Evolutionary conservation across 768 basidiomycete species (phyloP).

Genomic region (Boletus subcaerulescens): DNA sequence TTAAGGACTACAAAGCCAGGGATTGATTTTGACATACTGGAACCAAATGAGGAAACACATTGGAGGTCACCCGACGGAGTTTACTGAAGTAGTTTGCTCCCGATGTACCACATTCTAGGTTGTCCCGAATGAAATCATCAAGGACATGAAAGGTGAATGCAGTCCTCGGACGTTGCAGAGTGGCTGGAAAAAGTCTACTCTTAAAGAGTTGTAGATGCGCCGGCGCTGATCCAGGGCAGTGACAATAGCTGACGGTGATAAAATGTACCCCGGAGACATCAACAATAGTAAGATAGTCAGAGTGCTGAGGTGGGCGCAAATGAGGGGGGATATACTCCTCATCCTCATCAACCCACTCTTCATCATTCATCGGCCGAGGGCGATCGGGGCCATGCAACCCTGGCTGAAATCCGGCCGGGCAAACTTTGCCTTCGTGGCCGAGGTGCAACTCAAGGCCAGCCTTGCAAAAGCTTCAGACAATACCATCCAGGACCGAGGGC

Average conservation of each 20-base stretch:
- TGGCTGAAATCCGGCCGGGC: too few species aligned
- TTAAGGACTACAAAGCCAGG: too few species aligned
- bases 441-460: too few species aligned
- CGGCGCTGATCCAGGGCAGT: not conserved
- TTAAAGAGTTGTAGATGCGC: not conserved
- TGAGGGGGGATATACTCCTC: too few species aligned
- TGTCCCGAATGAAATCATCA: slow-evolving; percentile 16
- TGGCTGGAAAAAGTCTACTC: not conserved
- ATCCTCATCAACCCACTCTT: too few species aligned
- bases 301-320: too few species aligned
- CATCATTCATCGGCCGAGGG: too few species aligned
- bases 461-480: too few species aligned
- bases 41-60: not conserved
- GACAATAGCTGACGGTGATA: not conserved
- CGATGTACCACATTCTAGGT: slow-evolving; percentile 15
- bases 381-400: too few species aligned
- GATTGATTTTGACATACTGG: not conserved
- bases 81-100: slow-evolving; percentile 3
- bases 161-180: not conserved
- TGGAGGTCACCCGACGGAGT: not conserved
- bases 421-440: too few species aligned
- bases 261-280: too few species aligned
- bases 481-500: not conserved
- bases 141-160: slow-evolving; percentile 17
- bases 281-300: too few species aligned